Percentiles rank a stretch among this genome's conserved stretches.
Conservation (phyloP, 306 rosid species). For the Boehmeria nivea region DNA sequence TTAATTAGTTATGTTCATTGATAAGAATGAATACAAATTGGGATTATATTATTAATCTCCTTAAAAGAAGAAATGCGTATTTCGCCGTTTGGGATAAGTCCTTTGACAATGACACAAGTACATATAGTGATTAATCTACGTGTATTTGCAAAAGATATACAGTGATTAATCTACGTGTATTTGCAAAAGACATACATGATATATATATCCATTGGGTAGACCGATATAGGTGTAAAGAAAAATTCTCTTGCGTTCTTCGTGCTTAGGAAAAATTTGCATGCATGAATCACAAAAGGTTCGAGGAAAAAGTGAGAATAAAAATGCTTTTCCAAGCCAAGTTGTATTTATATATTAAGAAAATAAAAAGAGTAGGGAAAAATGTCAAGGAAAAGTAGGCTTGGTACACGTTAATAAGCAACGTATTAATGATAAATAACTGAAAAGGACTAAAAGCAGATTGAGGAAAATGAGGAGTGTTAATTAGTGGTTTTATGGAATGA, state of each 20-base stretch:
- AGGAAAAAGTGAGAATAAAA: neutral
- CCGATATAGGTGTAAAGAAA: neutral
- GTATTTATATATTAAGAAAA: too few relatives aligned
- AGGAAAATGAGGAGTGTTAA: too few relatives aligned
- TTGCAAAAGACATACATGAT: slow-evolving; percentile 17
- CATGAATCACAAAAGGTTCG: neutral
- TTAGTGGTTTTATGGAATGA: neutral
- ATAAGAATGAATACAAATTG: too few relatives aligned
- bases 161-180: slow-evolving; percentile 20
- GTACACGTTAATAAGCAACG: neutral
- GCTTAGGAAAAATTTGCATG: neutral
- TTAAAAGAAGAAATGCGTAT: neutral
- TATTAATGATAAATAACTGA: neutral
- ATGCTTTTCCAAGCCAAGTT: neutral
- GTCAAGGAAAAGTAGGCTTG: too few relatives aligned
- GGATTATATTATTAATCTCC: too few relatives aligned
- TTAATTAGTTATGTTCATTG: too few relatives aligned
- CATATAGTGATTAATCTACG: slow-evolving; percentile 17
- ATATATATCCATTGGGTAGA: slow-evolving; percentile 1
- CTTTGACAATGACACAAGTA: neutral
- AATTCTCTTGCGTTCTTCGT: neutral
- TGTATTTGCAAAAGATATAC: slow-evolving; percentile 19
- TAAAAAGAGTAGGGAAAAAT: too few relatives aligned
- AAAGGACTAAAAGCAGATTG: slow-evolving; percentile 2
- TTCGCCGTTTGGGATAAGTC: slow-evolving; percentile 4